These are phyloP conservation scores for Collybia nuda DNA, from an alignment of 768 basidiomycete genomes.

Conservation along the genomic window DNA sequence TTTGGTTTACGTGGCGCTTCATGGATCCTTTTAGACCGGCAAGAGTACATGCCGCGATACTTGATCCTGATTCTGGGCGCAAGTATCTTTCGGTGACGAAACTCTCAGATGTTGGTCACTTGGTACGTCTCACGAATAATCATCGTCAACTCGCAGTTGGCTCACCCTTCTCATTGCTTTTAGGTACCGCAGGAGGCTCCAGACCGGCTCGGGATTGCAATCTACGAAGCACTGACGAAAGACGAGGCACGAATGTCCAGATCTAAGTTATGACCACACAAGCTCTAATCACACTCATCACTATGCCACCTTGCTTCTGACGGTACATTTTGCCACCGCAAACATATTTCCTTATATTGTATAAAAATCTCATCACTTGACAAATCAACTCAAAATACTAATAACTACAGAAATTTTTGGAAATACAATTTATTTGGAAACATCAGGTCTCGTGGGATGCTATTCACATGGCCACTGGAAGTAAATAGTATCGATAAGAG, in stretches of 20 bases:
- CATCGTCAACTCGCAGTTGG: neutral
- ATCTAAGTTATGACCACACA: conserved; percentile 7
- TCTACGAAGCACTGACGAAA: conserved; percentile 13
- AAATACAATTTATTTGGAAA: no score
- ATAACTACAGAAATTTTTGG: no score
- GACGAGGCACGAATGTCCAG: neutral
- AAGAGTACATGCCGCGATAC: conserved; percentile 27
- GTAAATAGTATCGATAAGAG: no score
- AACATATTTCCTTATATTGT: no score
- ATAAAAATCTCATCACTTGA: no score
- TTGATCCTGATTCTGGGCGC: conserved; percentile 24
- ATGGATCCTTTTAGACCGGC: conserved; percentile 20
- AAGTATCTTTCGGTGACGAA: conserved; percentile 24
- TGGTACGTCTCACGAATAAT: conserved; percentile 13
- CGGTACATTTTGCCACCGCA: no score
- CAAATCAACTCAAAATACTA: no score
- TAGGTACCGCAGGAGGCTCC: conserved; percentile 23
- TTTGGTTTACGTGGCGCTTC: neutral
- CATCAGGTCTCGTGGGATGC: no score
- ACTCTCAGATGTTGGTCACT: conserved; percentile 24
- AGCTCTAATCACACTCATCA: no score
- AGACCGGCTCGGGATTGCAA: conserved; percentile 15
- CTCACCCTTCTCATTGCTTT: neutral
- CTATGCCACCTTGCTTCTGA: no score
- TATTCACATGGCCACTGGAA: no score